These are phyloP conservation scores for Mariannaea elegans DNA, from an alignment of 2,329 filamentous ascomycete species.

Conservation along the genomic window DNA sequence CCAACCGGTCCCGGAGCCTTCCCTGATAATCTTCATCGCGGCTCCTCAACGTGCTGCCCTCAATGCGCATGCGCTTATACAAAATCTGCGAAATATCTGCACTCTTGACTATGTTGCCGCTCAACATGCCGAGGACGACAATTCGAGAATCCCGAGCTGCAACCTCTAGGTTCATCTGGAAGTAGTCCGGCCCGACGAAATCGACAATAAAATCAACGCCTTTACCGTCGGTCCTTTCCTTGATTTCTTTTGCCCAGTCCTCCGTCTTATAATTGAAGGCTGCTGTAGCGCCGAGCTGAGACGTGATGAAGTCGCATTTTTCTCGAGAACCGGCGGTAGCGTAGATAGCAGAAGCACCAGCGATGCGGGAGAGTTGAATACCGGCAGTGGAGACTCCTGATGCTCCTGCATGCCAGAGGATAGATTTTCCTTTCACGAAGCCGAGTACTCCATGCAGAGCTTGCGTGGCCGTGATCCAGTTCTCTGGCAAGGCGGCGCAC, in stretches of 20 bases:
- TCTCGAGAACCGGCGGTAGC: conserved; percentile 81
- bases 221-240: conserved; percentile 73
- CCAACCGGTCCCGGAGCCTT: conserved; percentile 74
- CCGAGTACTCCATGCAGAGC: conserved; percentile 84
- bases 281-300: conserved; percentile 76
- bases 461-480: conserved; percentile 91
- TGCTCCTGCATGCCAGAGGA: conserved; percentile 92
- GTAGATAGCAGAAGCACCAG: conserved; percentile 74
- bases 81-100: conserved; percentile 78
- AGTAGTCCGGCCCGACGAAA: conserved; percentile 81
- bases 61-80: conserved; percentile 77
- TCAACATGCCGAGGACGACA: conserved; percentile 77
- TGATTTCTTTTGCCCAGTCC: conserved; percentile 77
- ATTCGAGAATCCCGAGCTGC: conserved; percentile 78
- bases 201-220: conserved; percentile 88
- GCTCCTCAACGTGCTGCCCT: conserved; percentile 83
- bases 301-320: conserved; percentile 79
- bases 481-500: conserved; percentile 82
- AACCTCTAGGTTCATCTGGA: conserved; percentile 78
- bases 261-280: conserved; percentile 84
- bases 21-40: conserved; percentile 81
- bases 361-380: conserved; percentile 77
- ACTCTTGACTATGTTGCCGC: conserved; percentile 72
- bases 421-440: conserved; percentile 72
- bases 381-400: conserved; percentile 85